Evolutionary conservation across 208 protist genomes (phyloP), one percentile per base, ranked within the genome.

Genomic region (Strigomonas culicis): DNA sequence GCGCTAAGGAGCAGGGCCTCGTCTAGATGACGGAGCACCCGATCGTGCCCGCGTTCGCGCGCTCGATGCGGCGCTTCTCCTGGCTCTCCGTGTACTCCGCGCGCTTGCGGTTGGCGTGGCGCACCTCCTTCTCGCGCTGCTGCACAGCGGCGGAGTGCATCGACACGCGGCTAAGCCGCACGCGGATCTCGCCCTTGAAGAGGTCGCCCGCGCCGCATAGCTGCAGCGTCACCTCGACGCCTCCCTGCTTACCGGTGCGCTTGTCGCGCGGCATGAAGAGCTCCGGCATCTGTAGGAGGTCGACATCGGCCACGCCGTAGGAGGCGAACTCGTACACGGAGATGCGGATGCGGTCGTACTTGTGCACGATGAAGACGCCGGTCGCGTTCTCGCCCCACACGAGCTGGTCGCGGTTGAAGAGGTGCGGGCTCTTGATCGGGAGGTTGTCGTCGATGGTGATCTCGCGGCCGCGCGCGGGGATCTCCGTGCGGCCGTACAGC

Each of bases 321-420:
- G 84, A 75, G 49, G 84, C 84, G 47, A 69, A 74, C 64, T 88
- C 81, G 59, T 87, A 90, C 32, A 93, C 69, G 36, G 85, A 69
- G 4, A 90, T 71, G 43, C 84, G 83, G 22, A 93, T 70, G 15
- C 79, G 70, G 55, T 93, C 87, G 72, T 87, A 89, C 61, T 75
- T 68, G 62, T 78, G 83, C 8, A 93, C 83, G 39, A 93, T 53
- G 41, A 93, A 90, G 19, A 77, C 31, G 28, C 57, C 68, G 2
- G 72, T 41, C 63, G 52, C 76, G 59, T 63, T 58, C 27, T 77
- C 68, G 25, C 72, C 77, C 83, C 86, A 93, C 46, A 22, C 24
- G 41, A 78, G 70, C 30, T 74, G 68, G 30, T 82, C 67, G 24
- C 72, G 62, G 60, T 88, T 74, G 25, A 79, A 69, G 13, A 89